phyloP scores from a whole-genome alignment of 345 rosid species.

The Litchi chinensis region DNA sequence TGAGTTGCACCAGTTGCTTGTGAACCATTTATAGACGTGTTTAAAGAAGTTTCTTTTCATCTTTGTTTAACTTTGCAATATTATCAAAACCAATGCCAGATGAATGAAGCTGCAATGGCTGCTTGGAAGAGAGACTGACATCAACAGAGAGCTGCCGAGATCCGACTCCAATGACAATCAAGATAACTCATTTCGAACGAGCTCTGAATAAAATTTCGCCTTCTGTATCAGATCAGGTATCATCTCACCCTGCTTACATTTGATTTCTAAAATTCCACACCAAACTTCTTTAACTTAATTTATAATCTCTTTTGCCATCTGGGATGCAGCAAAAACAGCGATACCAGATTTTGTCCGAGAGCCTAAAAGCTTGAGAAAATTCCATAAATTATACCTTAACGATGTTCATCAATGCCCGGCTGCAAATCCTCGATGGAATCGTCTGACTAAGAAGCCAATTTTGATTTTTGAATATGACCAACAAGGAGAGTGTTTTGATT shows the following conservation, averaged over 20 bases:
- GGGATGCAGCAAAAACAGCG: conserved; percentile 52
- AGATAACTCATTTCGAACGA: conserved; percentile 57
- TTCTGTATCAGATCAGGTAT: conserved; percentile 64
- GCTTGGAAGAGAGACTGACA: conserved; percentile 57
- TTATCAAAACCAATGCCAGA: conserved; percentile 35
- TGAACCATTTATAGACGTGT: not conserved
- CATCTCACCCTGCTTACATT: conserved; percentile 8
- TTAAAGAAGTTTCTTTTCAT: not conserved
- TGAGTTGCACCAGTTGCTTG: too few species aligned
- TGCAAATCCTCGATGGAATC: not conserved
- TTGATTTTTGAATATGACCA: not conserved
- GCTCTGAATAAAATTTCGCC: conserved; percentile 59
- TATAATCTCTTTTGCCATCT: conserved; percentile 6
- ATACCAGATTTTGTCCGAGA: conserved; percentile 43
- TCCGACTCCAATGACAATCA: conserved; percentile 43
- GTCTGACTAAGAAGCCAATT: not conserved
- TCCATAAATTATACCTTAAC: not conserved
- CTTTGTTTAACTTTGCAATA: not conserved
- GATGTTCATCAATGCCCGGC: not conserved
- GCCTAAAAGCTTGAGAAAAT: conserved; percentile 39
- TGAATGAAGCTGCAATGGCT: conserved; percentile 71
- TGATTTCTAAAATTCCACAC: not conserved
- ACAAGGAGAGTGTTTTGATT: not conserved
- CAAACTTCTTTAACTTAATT: not conserved
- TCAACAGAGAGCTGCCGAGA: conserved; percentile 17